Evolutionary conservation across 1,284 basidiomycete genomes (phyloP).

Genomic region (Sphaerobolus stellatus): DNA sequence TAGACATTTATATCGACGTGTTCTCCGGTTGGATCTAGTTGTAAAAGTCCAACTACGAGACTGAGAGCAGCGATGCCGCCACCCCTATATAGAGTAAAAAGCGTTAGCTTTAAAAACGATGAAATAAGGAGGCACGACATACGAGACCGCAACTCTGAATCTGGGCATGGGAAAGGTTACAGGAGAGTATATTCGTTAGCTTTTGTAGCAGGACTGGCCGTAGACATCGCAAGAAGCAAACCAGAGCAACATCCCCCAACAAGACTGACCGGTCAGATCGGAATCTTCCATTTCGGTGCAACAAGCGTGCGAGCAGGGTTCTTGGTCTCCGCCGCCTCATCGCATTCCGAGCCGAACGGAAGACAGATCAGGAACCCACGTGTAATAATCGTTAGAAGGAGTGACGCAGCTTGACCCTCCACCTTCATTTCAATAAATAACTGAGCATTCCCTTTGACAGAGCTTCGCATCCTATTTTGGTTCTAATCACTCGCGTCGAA

Average conservation of each 20-base stretch:
- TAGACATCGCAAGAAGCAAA: neutral
- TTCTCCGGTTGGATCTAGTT: neutral
- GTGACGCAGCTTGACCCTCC: too few species aligned
- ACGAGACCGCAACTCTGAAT: neutral
- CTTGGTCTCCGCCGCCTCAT: neutral
- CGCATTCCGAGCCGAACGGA: neutral
- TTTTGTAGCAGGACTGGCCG: neutral
- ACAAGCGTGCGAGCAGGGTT: neutral
- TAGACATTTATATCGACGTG: constrained; percentile 6
- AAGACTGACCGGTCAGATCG: neutral
- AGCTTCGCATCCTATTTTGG: too few species aligned
- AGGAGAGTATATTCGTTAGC: neutral
- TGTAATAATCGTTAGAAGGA: too few species aligned
- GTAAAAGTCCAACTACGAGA: neutral
- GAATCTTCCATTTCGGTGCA: neutral
- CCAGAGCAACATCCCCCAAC: neutral
- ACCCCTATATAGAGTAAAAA: neutral
- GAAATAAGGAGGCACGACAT: neutral
- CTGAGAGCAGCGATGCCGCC: constrained; percentile 8
- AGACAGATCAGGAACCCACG: too few species aligned
- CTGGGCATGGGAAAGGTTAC: neutral
- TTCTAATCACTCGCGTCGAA: too few species aligned
- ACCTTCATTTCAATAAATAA: too few species aligned
- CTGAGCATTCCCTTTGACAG: too few species aligned
- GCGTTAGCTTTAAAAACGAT: neutral